Evolutionary conservation across 2,329 filamentous ascomycete genomes (phyloP), one percentile per base, ranked within the genome.

Genomic region (Nigrospora oryzae): DNA sequence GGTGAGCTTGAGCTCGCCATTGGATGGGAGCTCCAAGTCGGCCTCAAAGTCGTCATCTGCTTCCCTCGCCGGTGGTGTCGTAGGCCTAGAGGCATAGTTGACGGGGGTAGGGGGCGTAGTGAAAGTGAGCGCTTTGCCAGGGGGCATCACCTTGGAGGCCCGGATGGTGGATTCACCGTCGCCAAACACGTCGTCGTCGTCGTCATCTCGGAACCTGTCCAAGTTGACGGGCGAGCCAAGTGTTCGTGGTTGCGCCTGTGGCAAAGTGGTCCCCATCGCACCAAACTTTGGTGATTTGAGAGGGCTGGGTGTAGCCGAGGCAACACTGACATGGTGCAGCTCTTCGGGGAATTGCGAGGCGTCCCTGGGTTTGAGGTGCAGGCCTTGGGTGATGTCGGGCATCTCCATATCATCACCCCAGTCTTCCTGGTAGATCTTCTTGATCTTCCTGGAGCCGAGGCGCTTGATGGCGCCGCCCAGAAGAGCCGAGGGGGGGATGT

Each of bases 391-490:
- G 2, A 69, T 61, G 35, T 74, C 73, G 4, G 84, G 82, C 14
- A 89, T 63, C 54, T 87, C 84, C 40, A 91, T 65, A 54, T 91
- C 87, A 53, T 89, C 84, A 49, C 81, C 83, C 83, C 87, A 91
- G 61, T 91, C 86, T 55, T 89, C 85, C 51, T 86, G 81, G 47
- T 87, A 79, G 36, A 83, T 80, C 57, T 79, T 84, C 57, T 81
- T 83, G 16, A 85, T 73, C 56, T 84, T 89, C 53, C 80, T 77
- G 47, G 81, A 81, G 41, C 90, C 90, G 32, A 97, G 74, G 54
- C 90, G 77, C 68, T 94, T 95, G 60, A 97, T 97, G 11, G 89
- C 91, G 43, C 93, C 93, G 43, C 91, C 91, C 62, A 93, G 79
- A 36, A 98, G 71, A 30, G 93, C 93, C 16, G 91, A 95, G 30